These are phyloP conservation scores for Diutina ranongensis DNA, from an alignment of 1,139 yeast genomes.

Conservation along the genomic window DNA sequence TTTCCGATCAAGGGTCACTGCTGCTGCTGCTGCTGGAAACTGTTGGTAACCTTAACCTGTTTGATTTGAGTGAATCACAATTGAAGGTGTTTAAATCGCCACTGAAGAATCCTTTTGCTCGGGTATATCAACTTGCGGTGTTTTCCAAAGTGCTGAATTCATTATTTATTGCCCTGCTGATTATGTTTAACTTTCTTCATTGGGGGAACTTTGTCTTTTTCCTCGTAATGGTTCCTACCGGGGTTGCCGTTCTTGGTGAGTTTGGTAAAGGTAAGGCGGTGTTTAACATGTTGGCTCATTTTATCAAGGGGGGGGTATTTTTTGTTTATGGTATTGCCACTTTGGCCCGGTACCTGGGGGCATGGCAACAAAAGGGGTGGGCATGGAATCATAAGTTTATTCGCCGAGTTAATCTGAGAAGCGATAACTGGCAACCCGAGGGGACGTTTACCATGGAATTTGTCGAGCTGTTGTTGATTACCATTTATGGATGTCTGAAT, in stretches of 20 bases:
- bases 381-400: constrained; percentile 72
- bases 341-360: constrained; percentile 79
- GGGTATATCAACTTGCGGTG: constrained; percentile 8
- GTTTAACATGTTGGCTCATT: constrained; percentile 83
- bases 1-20: neutral
- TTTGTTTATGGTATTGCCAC: constrained; percentile 63
- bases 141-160: constrained; percentile 12
- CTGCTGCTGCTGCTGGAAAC: neutral
- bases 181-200: constrained; percentile 43
- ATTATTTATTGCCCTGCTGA: constrained; percentile 21
- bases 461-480: constrained; percentile 65
- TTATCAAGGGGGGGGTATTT: constrained; percentile 92
- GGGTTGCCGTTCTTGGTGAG: constrained; percentile 61
- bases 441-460: constrained; percentile 75
- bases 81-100: constrained; percentile 1
- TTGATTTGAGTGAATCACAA: constrained; percentile 2
- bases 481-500: constrained; percentile 82
- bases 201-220: constrained; percentile 57
- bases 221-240: constrained; percentile 54
- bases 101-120: neutral
- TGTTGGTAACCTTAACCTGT: neutral
- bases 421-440: constrained; percentile 26
- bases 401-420: constrained; percentile 5
- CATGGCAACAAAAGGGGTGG: constrained; percentile 65
- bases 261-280: constrained; percentile 58